phyloP scores from a whole-genome alignment of 1,284 basidiomycete genomes.

The Naganishia liquefaciens region DNA sequence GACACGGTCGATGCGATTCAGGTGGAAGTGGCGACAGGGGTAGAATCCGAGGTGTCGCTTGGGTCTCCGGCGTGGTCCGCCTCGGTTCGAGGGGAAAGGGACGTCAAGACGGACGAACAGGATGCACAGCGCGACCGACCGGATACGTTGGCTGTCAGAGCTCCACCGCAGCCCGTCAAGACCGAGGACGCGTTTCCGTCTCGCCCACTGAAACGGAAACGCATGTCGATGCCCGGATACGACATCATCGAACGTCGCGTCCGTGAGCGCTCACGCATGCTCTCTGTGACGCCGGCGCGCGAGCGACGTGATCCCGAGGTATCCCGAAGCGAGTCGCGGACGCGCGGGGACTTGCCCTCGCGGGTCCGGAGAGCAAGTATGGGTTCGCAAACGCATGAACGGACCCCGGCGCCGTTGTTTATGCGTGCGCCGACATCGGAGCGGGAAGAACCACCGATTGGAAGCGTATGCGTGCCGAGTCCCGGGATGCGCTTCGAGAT shows the following conservation, averaged over 20 bases:
- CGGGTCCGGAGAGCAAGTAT: background rate
- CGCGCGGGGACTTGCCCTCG: background rate
- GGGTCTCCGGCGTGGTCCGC: too few relatives aligned
- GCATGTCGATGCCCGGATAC: slow-evolving; percentile 10
- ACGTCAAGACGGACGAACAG: too few relatives aligned
- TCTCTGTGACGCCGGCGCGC: background rate
- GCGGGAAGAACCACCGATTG: background rate
- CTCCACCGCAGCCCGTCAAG: too few relatives aligned
- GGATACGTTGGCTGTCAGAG: too few relatives aligned
- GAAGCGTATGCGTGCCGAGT: background rate
- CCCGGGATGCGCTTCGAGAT: slow-evolving; percentile 17
- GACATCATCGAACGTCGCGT: slow-evolving; percentile 9
- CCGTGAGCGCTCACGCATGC: background rate
- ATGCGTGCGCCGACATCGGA: too few relatives aligned
- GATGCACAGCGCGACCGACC: too few relatives aligned
- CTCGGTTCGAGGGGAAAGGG: too few relatives aligned
- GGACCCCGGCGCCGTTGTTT: background rate
- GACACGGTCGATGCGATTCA: background rate
- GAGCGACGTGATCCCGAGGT: background rate
- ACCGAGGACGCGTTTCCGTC: background rate
- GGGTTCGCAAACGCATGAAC: background rate
- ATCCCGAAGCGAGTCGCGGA: background rate
- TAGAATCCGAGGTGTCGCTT: too few relatives aligned
- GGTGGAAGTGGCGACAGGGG: background rate
- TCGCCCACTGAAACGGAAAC: background rate